Conservation (phyloP, 169 alveolate genomes). For the Babesia caballi region DNA sequence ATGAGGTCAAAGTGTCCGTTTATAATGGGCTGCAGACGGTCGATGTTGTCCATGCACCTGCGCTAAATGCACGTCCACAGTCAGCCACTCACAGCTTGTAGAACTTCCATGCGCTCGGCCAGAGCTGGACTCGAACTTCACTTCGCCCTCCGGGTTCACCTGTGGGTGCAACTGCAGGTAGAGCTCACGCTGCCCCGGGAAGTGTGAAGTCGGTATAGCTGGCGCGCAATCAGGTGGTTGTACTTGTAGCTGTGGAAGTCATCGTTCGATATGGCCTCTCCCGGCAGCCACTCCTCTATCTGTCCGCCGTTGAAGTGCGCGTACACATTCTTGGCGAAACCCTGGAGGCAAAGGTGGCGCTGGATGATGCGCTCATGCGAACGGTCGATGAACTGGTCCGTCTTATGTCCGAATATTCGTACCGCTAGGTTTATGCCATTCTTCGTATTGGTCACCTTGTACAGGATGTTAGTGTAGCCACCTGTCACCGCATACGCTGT, state of each 20-base stretch:
- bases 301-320: constrained; percentile 70
- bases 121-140: constrained; percentile 57
- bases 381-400: constrained; percentile 69
- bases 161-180: constrained; percentile 34
- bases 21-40: neutral
- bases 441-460: constrained; percentile 61
- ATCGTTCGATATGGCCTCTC: constrained; percentile 63
- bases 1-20: constrained; percentile 1
- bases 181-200: constrained; percentile 47
- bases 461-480: constrained; percentile 71
- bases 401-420: constrained; percentile 70
- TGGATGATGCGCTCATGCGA: constrained; percentile 67
- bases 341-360: constrained; percentile 49
- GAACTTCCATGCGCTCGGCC: constrained; percentile 73
- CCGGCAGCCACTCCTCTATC: constrained; percentile 77
- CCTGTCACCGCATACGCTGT: constrained; percentile 42
- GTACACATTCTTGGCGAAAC: constrained; percentile 67
- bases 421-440: constrained; percentile 52
- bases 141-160: constrained; percentile 2
- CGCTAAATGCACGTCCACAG: neutral
- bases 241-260: constrained; percentile 54
- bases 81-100: constrained; percentile 38
- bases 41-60: constrained; percentile 12
- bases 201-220: constrained; percentile 56
- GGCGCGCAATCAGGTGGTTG: constrained; percentile 63